Evolutionary conservation across 192 early-diverging fungal species (phyloP).

Genomic region (Globomyces pollinis-pini): DNA sequence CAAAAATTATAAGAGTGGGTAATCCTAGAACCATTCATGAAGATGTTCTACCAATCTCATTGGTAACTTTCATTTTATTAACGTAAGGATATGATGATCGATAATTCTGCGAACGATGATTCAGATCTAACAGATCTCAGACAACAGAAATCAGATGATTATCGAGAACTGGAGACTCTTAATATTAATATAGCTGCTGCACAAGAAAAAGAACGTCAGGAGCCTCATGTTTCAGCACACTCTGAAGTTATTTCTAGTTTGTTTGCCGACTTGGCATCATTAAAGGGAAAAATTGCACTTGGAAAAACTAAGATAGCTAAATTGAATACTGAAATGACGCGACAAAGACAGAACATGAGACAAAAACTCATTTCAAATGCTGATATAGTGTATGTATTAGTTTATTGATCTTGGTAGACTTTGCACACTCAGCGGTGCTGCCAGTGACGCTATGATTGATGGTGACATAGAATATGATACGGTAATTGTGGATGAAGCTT

Average conservation of each 20-base stretch:
- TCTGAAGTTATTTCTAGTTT: not conserved
- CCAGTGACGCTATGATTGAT: slow-evolving; percentile 79
- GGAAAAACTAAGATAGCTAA: not conserved
- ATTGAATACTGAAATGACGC: not conserved
- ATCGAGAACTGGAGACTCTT: not conserved
- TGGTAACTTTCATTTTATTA: slow-evolving; percentile 27
- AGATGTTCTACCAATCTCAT: slow-evolving; percentile 61
- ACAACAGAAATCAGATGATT: not conserved
- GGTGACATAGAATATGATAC: no score
- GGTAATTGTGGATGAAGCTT: slow-evolving; percentile 91
- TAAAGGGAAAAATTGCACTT: not conserved
- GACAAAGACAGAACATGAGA: not conserved
- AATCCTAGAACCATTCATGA: slow-evolving; percentile 62
- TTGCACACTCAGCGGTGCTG: slow-evolving; percentile 77
- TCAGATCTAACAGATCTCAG: not conserved
- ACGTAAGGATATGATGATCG: slow-evolving; percentile 18
- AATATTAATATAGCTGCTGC: no score
- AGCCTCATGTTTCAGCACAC: not conserved
- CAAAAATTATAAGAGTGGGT: slow-evolving; percentile 80
- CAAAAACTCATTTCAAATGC: not conserved
- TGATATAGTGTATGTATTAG: slow-evolving; percentile 36
- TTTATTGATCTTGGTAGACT: slow-evolving; percentile 70
- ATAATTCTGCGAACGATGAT: slow-evolving; percentile 10
- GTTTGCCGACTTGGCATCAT: no score
- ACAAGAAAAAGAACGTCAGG: not conserved